Base-by-base conservation (phyloP, 192 early-diverging fungal species). In the Dissophora globulifera region DNA sequence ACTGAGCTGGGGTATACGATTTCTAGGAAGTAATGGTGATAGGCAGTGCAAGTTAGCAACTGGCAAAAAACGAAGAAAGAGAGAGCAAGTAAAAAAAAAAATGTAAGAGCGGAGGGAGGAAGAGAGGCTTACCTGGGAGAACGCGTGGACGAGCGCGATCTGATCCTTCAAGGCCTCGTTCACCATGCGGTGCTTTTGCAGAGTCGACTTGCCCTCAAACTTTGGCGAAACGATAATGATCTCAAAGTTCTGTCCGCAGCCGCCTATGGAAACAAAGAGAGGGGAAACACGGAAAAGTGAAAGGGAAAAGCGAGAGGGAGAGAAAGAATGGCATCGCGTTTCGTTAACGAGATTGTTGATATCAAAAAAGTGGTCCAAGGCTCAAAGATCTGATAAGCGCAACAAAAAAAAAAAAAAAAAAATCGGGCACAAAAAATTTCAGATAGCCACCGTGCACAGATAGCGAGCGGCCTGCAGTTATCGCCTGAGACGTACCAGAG, bases 181-280 rank as follows among this genome's bases (percentile, higher is more conserved):
- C 17, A 95, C 93, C 64, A 95, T 65, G 30, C 90, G 83, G 65
- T 95, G 93, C 71, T 89, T 83, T 65, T 89, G 86, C 15, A 95
- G 79, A 9, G 89, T 67, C 9, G 81, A 58, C 69, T 89, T 91
- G 48, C 90, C 92, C 62, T 88, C 86, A 78, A 95, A 95, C 62
- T 82, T 22, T 42, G 85, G 59, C 12, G 92, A 90, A 1, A 95
- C 92, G 48, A 95, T 89, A 11, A 87, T 64, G 38, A 93, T 89
- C 42, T 95, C 90, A 75, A 90, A 93, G 79, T 82, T 86, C 64
- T 92, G 89, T 43, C 93, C 93, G 81, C 93, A 95, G 19, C 93
- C 93, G 57, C 91, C 90, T 62, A 85, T 82, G n/a, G n/a, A n/a
- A n/a, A n/a, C n/a, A n/a, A n/a, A n/a, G n/a, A n/a, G n/a, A n/a